phyloP scores from a whole-genome alignment of 202 grass and related monocot genomes.

The Alloteropsis angusta region DNA sequence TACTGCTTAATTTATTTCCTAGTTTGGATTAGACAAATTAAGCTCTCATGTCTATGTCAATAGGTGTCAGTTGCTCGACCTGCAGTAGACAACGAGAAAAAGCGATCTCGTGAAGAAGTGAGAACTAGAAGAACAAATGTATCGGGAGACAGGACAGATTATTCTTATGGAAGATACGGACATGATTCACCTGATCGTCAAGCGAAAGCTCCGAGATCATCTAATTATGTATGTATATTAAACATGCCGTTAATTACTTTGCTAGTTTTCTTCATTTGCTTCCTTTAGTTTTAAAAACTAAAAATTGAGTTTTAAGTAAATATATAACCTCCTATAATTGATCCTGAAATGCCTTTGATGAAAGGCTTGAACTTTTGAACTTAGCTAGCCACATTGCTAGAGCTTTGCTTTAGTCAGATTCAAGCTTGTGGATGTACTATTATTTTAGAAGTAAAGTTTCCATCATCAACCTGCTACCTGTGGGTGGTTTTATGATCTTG shows the following conservation, averaged over 20 bases:
- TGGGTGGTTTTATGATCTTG: neutral
- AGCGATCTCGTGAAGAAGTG: slow-evolving; percentile 47
- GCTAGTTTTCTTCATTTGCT: neutral
- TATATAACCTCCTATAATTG: neutral
- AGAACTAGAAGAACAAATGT: slow-evolving; percentile 32
- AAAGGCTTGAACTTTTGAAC: neutral
- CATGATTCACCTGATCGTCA: slow-evolving; percentile 39
- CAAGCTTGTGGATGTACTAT: neutral
- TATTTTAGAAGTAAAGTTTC: slow-evolving; percentile 1
- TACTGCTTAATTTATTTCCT: neutral
- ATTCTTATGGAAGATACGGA: slow-evolving; percentile 29
- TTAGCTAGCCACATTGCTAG: neutral
- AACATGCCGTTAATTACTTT: slow-evolving; percentile 4
- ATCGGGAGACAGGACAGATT: slow-evolving; percentile 31
- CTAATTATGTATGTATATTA: slow-evolving; percentile 36
- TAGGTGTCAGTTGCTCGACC: slow-evolving; percentile 88
- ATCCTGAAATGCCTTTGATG: neutral
- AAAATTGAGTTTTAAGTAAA: neutral
- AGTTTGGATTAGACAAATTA: slow-evolving; percentile 26
- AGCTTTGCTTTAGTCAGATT: slow-evolving; percentile 1
- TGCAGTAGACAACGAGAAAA: slow-evolving; percentile 42
- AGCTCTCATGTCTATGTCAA: slow-evolving; percentile 1
- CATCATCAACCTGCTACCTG: slow-evolving; percentile 18
- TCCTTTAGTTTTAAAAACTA: neutral
- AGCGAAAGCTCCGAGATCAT: slow-evolving; percentile 52